These are phyloP conservation scores for Mortierella hygrophila DNA, from an alignment of 192 early-diverging fungal species.

Conservation along the genomic window DNA sequence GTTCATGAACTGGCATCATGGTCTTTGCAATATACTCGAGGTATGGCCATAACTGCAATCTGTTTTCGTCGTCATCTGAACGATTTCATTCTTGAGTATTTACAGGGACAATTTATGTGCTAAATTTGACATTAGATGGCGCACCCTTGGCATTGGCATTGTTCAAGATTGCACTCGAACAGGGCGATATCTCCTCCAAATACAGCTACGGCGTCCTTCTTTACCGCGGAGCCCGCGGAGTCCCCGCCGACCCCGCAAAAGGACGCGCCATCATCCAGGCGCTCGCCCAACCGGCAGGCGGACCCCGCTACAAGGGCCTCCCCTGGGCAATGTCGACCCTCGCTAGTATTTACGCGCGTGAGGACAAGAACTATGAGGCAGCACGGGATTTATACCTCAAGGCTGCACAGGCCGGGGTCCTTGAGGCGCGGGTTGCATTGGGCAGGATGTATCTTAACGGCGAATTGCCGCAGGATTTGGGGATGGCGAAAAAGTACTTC, in stretches of 20 bases:
- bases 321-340: constrained; percentile 62
- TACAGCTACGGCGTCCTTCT: constrained; percentile 65
- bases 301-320: constrained; percentile 40
- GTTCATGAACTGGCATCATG: constrained; percentile 15
- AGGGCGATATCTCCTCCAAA: constrained; percentile 56
- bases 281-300: constrained; percentile 38
- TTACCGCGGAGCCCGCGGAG: constrained; percentile 60
- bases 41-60: constrained; percentile 5
- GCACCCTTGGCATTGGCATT: constrained; percentile 56
- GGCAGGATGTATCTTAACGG: constrained; percentile 56
- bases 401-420: constrained; percentile 56
- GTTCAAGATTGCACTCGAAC: constrained; percentile 54
- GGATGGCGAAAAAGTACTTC: constrained; percentile 56
- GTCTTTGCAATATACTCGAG: constrained; percentile 34
- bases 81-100: background rate
- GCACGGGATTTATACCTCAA: constrained; percentile 61
- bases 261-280: constrained; percentile 56
- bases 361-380: constrained; percentile 48
- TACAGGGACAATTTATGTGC: background rate
- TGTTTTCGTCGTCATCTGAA: background rate
- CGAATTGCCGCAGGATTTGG: constrained; percentile 24
- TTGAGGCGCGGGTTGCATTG: constrained; percentile 55
- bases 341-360: constrained; percentile 60
- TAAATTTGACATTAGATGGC: constrained; percentile 22
- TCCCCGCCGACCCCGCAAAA: constrained; percentile 41